Evolutionary conservation across 2,329 filamentous ascomycete species (phyloP).

Genomic region (Diatrype stigma): DNA sequence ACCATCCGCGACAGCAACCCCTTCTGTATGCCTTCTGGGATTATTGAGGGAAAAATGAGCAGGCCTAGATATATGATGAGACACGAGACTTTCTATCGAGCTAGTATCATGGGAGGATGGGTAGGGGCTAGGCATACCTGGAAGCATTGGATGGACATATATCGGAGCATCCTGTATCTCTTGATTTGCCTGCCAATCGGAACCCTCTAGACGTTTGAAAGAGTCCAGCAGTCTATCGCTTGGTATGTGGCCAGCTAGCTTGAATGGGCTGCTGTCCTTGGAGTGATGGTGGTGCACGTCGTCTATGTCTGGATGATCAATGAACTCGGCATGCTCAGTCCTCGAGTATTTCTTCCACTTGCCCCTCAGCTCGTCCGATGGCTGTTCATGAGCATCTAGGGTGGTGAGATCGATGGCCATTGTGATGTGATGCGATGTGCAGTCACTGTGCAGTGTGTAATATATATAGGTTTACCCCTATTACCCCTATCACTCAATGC

Average conservation of each 20-base stretch:
- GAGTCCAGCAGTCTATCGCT: conserved; percentile 37
- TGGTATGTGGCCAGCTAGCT: conserved; percentile 39
- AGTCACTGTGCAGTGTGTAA: no score
- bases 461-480: background rate
- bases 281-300: conserved; percentile 38
- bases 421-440: no score
- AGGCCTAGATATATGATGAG: conserved; percentile 55
- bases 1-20: conserved; percentile 69
- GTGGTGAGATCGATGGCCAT: conserved; percentile 43
- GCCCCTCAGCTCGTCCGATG: conserved; percentile 64
- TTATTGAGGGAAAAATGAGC: conserved; percentile 68
- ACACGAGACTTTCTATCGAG: background rate
- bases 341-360: conserved; percentile 74
- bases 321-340: conserved; percentile 48
- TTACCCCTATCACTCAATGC: no score
- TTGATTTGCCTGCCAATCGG: conserved; percentile 24
- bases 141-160: conserved; percentile 63
- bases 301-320: conserved; percentile 51
- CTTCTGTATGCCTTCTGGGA: conserved; percentile 66
- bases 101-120: background rate
- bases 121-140: conserved; percentile 49
- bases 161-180: conserved; percentile 40
- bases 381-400: conserved; percentile 73
- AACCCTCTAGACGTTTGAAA: conserved; percentile 38
- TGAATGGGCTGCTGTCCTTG: conserved; percentile 40